Conservation (phyloP, 176 grass and related monocot species). For the Raddia guianensis region DNA sequence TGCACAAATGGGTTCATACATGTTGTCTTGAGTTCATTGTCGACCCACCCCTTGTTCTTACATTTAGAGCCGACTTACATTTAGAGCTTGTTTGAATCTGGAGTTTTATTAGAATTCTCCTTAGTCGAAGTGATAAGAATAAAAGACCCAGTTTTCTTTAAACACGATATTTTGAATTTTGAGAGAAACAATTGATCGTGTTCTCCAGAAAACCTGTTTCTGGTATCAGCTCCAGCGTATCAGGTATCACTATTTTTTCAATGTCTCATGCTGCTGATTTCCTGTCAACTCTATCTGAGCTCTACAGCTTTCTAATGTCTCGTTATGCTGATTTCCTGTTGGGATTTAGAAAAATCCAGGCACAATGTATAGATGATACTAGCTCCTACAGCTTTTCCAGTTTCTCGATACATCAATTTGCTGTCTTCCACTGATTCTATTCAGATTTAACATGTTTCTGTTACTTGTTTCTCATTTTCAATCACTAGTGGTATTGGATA, state of each 20-base stretch:
- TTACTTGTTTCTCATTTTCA: conserved; percentile 4
- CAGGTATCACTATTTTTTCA: too few species aligned
- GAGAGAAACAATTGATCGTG: too few species aligned
- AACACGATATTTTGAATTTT: too few species aligned
- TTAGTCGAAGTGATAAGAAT: too few species aligned
- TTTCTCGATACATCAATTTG: neutral
- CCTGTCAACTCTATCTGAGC: neutral
- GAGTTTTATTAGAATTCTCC: too few species aligned
- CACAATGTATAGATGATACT: neutral
- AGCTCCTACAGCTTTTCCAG: conserved; percentile 14
- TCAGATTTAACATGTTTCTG: neutral
- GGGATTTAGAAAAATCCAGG: neutral
- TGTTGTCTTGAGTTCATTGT: neutral
- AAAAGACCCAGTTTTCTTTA: too few species aligned
- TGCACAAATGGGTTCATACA: neutral
- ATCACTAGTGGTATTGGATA: neutral
- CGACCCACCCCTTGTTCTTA: too few species aligned
- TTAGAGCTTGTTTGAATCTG: too few species aligned
- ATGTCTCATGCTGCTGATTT: neutral
- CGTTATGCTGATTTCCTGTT: neutral
- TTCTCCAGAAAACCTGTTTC: too few species aligned
- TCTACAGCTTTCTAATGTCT: neutral
- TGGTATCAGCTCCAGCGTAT: neutral
- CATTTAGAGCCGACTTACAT: neutral
- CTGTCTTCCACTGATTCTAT: neutral